Conservation (phyloP, 371 early-diverging fungal genomes). For the Vavraia culicis region DNA sequence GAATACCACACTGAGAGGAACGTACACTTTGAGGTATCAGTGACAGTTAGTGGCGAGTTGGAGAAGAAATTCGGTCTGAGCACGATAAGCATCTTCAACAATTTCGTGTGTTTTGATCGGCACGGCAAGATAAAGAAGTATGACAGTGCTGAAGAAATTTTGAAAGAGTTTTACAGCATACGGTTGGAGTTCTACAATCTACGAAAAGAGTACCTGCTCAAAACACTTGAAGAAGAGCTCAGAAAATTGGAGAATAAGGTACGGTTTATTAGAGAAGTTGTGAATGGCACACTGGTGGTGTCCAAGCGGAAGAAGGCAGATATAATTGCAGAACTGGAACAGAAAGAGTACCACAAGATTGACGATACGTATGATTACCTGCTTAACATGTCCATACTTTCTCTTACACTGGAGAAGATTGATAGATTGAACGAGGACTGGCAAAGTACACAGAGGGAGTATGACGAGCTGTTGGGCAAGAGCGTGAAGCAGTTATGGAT, state of each 20-base stretch:
- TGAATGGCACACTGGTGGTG: slow-evolving; percentile 56
- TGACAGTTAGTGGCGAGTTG: slow-evolving; percentile 41
- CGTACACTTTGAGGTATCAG: slow-evolving; percentile 61
- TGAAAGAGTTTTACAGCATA: slow-evolving; percentile 69
- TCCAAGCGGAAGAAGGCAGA: slow-evolving; percentile 62
- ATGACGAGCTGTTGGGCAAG: slow-evolving; percentile 50
- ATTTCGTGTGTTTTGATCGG: slow-evolving; percentile 86
- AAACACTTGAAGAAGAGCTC: slow-evolving; percentile 53
- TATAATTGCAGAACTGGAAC: slow-evolving; percentile 54
- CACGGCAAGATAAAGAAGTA: slow-evolving; percentile 70
- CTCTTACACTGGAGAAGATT: slow-evolving; percentile 67
- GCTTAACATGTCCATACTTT: slow-evolving; percentile 69
- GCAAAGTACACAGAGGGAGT: slow-evolving; percentile 50
- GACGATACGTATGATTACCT: slow-evolving; percentile 68
- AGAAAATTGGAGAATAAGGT: slow-evolving; percentile 63
- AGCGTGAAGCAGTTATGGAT: slow-evolving; percentile 66
- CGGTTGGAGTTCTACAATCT: slow-evolving; percentile 62
- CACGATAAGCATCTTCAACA: slow-evolving; percentile 53
- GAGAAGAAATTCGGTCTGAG: slow-evolving; percentile 61
- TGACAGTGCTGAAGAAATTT: slow-evolving; percentile 54
- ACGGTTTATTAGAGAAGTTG: slow-evolving; percentile 71
- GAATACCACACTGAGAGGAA: slow-evolving; percentile 46
- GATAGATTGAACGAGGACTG: slow-evolving; percentile 55
- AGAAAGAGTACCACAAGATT: slow-evolving; percentile 51
- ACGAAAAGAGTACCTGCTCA: slow-evolving; percentile 64